Evolutionary conservation across 1,139 yeast genomes (phyloP).

Genomic region (Yamadazyma blattariae): DNA sequence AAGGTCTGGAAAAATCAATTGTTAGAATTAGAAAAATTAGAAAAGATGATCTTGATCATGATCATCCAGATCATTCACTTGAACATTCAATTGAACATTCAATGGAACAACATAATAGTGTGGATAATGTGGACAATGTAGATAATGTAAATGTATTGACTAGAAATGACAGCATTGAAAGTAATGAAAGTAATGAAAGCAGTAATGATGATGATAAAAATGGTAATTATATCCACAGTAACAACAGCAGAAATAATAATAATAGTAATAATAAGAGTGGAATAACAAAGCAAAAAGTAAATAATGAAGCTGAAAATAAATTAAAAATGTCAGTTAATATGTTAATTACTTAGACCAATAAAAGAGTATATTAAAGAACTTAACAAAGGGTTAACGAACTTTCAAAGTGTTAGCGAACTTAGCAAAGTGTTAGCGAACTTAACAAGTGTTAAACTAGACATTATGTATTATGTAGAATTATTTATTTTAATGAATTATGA

Average conservation of each 20-base stretch:
- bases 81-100: too few relatives aligned
- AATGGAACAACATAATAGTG: background rate
- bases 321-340: slow-evolving; percentile 46
- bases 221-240: background rate
- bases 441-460: too few relatives aligned
- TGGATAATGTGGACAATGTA: background rate
- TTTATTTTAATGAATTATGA: too few relatives aligned
- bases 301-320: slow-evolving; percentile 21
- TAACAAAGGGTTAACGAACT: too few relatives aligned
- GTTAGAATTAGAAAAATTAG: slow-evolving; percentile 38
- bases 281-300: background rate
- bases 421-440: too few relatives aligned
- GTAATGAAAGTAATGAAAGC: background rate
- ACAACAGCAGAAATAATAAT: background rate
- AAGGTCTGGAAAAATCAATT: slow-evolving; percentile 55
- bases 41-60: slow-evolving; percentile 7
- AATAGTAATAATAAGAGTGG: background rate
- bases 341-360: slow-evolving; percentile 30
- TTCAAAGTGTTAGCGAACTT: too few relatives aligned
- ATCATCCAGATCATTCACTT: too few relatives aligned
- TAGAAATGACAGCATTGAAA: background rate
- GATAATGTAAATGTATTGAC: background rate
- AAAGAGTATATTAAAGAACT: too few relatives aligned
- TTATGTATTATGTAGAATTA: too few relatives aligned
- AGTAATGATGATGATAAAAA: background rate